phyloP scores from a whole-genome alignment of 306 rosid genomes.

The Cucurbita pepo region DNA sequence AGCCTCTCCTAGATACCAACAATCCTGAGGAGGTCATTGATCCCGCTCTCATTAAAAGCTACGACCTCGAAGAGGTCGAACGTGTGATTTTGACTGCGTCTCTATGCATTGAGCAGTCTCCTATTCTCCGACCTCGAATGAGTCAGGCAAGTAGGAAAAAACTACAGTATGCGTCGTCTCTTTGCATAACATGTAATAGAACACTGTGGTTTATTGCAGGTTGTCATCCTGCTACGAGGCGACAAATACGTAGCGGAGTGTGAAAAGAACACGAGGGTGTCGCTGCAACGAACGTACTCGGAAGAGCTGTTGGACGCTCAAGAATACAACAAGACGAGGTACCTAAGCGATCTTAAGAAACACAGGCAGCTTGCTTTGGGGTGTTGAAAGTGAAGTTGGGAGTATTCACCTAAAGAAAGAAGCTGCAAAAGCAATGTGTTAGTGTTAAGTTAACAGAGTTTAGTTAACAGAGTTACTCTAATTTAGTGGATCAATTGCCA shows the following conservation, averaged over 20 bases:
- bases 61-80: slow-evolving; percentile 34
- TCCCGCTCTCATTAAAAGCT: slow-evolving; percentile 42
- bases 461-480: not conserved
- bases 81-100: slow-evolving; percentile 60
- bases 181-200: not conserved
- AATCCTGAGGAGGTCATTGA: slow-evolving; percentile 39
- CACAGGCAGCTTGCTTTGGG: slow-evolving; percentile 39
- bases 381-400: slow-evolving; percentile 9
- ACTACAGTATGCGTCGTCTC: not conserved
- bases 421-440: not conserved
- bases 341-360: slow-evolving; percentile 36
- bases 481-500: not conserved
- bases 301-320: slow-evolving; percentile 65
- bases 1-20: slow-evolving; percentile 37
- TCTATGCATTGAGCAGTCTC: slow-evolving; percentile 57
- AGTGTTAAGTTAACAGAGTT: not conserved
- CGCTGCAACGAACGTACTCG: slow-evolving; percentile 51
- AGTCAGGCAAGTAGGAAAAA: slow-evolving; percentile 41
- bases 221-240: slow-evolving; percentile 43
- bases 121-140: slow-evolving; percentile 63
- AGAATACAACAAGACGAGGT: slow-evolving; percentile 74
- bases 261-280: slow-evolving; percentile 8
- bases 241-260: slow-evolving; percentile 18
- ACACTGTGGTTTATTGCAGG: slow-evolving; percentile 19
- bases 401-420: not conserved